phyloP scores from a whole-genome alignment of 106 monocot species.

The Triglochin maritima region DNA sequence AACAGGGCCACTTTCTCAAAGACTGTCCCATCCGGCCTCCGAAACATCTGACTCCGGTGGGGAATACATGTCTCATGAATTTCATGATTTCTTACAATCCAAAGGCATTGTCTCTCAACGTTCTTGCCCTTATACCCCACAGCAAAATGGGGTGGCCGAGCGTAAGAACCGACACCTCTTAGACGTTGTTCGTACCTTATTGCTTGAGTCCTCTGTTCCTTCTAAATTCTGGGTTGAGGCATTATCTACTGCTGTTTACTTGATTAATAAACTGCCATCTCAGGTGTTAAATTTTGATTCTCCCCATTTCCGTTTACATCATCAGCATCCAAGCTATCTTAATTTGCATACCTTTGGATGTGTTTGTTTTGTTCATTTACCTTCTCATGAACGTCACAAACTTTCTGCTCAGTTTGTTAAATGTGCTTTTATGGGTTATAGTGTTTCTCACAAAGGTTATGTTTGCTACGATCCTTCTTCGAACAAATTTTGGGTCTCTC shows the following conservation, averaged over 20 bases:
- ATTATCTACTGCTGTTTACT: background rate
- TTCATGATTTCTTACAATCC: slow-evolving; percentile 5
- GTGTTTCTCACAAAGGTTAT: slow-evolving; percentile 2
- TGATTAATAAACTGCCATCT: slow-evolving; percentile 7
- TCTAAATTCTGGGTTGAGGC: background rate
- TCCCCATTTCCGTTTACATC: slow-evolving; percentile 4
- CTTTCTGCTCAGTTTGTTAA: background rate
- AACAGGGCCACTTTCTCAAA: background rate
- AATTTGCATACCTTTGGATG: slow-evolving; percentile 6
- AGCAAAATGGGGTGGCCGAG: slow-evolving; percentile 12
- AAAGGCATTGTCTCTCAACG: slow-evolving; percentile 6
- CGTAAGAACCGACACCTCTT: slow-evolving; percentile 8
- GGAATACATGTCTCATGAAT: slow-evolving; percentile 7
- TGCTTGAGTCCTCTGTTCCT: slow-evolving; percentile 4
- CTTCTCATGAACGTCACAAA: background rate
- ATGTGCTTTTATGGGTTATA: slow-evolving; percentile 13
- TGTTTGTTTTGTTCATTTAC: slow-evolving; percentile 12
- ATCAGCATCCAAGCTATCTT: background rate
- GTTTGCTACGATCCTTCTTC: background rate
- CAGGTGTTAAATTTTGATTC: background rate
- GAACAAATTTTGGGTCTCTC: slow-evolving; percentile 1
- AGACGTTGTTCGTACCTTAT: background rate
- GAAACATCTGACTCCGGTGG: background rate
- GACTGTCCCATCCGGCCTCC: background rate
- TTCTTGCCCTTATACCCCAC: slow-evolving; percentile 10